Percentiles rank a stretch among this genome's conserved stretches.
These are phyloP conservation scores for Starmerella riodocensis DNA, from an alignment of 805 yeast genomes.

Conservation along the genomic window DNA sequence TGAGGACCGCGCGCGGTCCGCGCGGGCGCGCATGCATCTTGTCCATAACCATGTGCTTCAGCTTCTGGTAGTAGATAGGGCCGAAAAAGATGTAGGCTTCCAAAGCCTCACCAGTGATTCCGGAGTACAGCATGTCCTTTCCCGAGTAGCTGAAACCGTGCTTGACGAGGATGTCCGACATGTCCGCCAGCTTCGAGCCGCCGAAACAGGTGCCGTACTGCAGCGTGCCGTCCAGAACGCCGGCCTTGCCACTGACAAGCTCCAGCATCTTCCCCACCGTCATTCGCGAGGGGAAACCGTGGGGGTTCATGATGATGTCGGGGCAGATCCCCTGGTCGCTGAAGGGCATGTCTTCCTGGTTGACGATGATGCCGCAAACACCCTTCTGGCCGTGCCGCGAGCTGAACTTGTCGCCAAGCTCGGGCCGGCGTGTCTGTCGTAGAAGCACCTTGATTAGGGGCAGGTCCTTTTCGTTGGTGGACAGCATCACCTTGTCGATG, in stretches of 20 bases:
- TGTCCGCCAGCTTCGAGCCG: constrained; percentile 89
- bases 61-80: constrained; percentile 92
- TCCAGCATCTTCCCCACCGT: constrained; percentile 98
- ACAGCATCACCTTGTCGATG: constrained; percentile 95
- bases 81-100: constrained; percentile 98
- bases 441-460: constrained; percentile 82
- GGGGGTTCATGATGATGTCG: constrained; percentile 97
- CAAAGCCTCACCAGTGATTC: constrained; percentile 92
- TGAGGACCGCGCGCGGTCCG: constrained; percentile 95
- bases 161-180: constrained; percentile 80
- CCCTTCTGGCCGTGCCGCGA: constrained; percentile 98
- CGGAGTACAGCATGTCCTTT: constrained; percentile 93
- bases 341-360: constrained; percentile 93
- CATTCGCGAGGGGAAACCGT: constrained; percentile 99
- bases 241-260: constrained; percentile 91
- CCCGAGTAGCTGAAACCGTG: constrained; percentile 92
- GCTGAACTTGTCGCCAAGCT: constrained; percentile 92
- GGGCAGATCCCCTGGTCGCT: constrained; percentile 85
- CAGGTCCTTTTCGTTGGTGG: constrained; percentile 89
- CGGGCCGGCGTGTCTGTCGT: constrained; percentile 94
- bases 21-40: constrained; percentile 99
- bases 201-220: constrained; percentile 98
- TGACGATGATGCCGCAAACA: constrained; percentile 96
- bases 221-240: constrained; percentile 78
- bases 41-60: constrained; percentile 97